Evolutionary conservation across 345 rosid genomes (phyloP).

Genomic region (Kandelia obovata): DNA sequence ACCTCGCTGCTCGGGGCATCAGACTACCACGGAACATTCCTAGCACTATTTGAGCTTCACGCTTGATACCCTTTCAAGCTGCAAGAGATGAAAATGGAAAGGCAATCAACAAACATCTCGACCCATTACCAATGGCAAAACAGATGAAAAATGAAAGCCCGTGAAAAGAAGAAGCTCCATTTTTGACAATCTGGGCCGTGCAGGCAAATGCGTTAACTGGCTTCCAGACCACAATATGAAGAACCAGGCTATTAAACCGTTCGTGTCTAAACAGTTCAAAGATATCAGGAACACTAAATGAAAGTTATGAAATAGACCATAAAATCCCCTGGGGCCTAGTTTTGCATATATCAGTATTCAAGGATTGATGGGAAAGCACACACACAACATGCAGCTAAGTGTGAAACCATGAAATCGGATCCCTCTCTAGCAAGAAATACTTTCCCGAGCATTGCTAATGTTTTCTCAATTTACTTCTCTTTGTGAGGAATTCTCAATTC

Average conservation of each 20-base stretch:
- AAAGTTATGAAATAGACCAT: background rate
- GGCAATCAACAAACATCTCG: background rate
- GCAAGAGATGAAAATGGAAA: background rate
- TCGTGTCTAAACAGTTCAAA: no score
- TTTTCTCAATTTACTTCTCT: no score
- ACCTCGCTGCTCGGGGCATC: background rate
- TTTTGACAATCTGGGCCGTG: no score
- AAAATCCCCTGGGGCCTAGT: background rate
- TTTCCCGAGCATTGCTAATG: no score
- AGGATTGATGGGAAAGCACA: background rate
- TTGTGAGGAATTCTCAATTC: no score
- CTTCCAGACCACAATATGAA: no score
- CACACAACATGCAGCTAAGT: background rate
- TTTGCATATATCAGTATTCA: background rate
- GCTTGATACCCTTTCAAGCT: conserved; percentile 31
- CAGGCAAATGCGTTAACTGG: no score
- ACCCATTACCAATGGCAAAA: background rate
- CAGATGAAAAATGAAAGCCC: background rate
- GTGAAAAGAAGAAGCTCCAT: no score
- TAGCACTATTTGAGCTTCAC: background rate
- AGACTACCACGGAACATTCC: background rate
- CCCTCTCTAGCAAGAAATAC: no score
- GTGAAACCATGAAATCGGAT: background rate
- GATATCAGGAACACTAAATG: no score
- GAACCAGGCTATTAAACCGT: no score